Evolutionary conservation across 2,329 filamentous ascomycete genomes (phyloP).

Genomic region (Westerdykella aurantiaca): DNA sequence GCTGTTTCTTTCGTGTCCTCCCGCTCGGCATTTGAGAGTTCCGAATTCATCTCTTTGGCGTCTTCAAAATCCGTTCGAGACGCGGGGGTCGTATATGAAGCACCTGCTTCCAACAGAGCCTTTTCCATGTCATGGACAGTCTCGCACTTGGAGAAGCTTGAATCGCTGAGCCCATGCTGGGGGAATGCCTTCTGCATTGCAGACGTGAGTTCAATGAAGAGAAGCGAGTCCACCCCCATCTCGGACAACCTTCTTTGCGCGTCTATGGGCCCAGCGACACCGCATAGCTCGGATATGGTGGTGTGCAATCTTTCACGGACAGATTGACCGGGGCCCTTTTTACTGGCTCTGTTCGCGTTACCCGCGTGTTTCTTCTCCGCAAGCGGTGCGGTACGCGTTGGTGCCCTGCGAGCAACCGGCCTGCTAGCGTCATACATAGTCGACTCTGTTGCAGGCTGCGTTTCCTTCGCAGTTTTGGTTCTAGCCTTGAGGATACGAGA

Average conservation of each 20-base stretch:
- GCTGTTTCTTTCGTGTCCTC: neutral
- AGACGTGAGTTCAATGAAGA: conserved; percentile 18
- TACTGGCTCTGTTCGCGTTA: no score
- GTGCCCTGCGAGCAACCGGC: no score
- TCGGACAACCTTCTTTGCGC: neutral
- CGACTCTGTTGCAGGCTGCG: no score
- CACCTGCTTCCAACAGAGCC: neutral
- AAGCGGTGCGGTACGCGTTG: no score
- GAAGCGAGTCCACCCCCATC: conserved; percentile 22
- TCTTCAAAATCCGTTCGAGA: no score
- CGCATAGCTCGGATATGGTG: neutral
- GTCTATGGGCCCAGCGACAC: neutral
- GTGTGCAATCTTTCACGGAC: neutral
- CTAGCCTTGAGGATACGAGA: neutral
- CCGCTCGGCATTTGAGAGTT: no score
- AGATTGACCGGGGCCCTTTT: neutral
- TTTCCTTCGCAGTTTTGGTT: neutral
- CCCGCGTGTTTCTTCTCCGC: no score
- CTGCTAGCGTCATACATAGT: no score
- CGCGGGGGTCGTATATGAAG: no score
- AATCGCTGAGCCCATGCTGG: conserved; percentile 10
- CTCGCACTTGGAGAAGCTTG: no score
- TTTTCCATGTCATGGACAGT: no score
- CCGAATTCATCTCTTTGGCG: no score
- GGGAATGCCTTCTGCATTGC: conserved; percentile 16